Percentiles rank a stretch among this genome's conserved stretches.
phyloP scores from a whole-genome alignment of 495 filamentous ascomycete species.

The Friedmanniomyces endolithicus region DNA sequence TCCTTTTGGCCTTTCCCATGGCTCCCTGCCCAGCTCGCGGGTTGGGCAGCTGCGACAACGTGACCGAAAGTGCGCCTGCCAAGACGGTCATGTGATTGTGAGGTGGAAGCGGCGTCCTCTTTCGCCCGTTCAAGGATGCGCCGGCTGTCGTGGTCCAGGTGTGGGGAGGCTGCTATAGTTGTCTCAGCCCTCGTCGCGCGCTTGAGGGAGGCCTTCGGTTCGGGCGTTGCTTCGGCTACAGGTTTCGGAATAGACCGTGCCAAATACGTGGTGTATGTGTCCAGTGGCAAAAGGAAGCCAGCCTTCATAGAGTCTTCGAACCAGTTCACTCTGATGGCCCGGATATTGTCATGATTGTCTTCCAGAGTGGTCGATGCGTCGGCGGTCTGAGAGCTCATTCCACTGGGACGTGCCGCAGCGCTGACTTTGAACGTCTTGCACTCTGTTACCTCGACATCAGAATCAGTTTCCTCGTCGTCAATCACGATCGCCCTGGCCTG shows the following conservation, averaged over 20 bases:
- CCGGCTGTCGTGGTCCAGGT: slow-evolving; percentile 2
- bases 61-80: slow-evolving; percentile 7
- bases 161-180: neutral
- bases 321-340: slow-evolving; percentile 68
- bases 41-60: neutral
- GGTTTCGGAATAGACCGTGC: slow-evolving; percentile 33
- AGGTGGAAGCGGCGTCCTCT: slow-evolving; percentile 31
- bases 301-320: slow-evolving; percentile 48
- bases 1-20: slow-evolving; percentile 21
- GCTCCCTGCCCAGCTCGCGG: slow-evolving; percentile 13
- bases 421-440: neutral
- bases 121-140: slow-evolving; percentile 44
- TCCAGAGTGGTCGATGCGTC: neutral
- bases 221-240: neutral
- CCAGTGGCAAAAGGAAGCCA: slow-evolving; percentile 42
- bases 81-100: slow-evolving; percentile 7
- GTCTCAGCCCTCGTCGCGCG: neutral
- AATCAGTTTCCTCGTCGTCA: slow-evolving; percentile 33
- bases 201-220: neutral
- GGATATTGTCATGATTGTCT: slow-evolving; percentile 33
- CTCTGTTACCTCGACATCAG: slow-evolving; percentile 21
- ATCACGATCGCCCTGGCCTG: slow-evolving; percentile 17
- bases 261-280: slow-evolving; percentile 55
- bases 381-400: neutral
- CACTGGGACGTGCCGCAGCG: too few relatives aligned